Evolutionary conservation across 2,329 filamentous ascomycete genomes (phyloP), one percentile per base, ranked within the genome.

Genomic region (Zymoseptoria passerinii): DNA sequence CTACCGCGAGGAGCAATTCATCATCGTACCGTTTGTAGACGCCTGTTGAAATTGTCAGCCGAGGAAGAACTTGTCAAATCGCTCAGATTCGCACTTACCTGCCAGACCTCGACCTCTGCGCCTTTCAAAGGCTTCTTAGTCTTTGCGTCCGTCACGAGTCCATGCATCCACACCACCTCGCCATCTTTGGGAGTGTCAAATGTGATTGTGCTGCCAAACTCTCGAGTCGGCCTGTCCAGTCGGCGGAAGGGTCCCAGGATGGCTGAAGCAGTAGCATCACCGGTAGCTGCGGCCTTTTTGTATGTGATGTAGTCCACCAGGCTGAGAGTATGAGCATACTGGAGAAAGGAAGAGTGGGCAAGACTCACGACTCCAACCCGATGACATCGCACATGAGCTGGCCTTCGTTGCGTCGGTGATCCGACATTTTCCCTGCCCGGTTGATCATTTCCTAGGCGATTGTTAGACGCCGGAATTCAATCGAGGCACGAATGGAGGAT

Each of bases 171-270:
- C 2, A 81, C 79, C 28, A 84, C 74, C 61, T 87, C 75, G 27
- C 77, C 81, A 58, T 79, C 74, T 3, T 76, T 67, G 4, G 78
- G 74, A 28, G 80, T 62, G 76, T 69, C 62, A 65, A 74, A 70
- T 19, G 85, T 78, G 62, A 94, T 89, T 66, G 78, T 85, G 51
- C 79, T 81, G 53, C 88, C 90, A 68, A 88, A 88, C n/a, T 83
- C 75, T 52, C 86, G 81, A 58, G 81, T 75, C 4, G 90, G 89
- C 0, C 89, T 84, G 65, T 91, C 81, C 50, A 83, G 80, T 5
- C 89, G 82, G 83, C 89, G 95, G 76, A 95, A 95, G 1, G 90
- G 90, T 0, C 90, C 90, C 0, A 95, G 81, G 64, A 95, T 90
- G 48, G 90, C 85, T 3, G 88, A 88, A 1, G 88, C 83, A 4